Percentiles rank a stretch among this genome's conserved stretches.
phyloP scores from a whole-genome alignment of 352 stramenopile species.

The Pythium myriotylum region DNA sequence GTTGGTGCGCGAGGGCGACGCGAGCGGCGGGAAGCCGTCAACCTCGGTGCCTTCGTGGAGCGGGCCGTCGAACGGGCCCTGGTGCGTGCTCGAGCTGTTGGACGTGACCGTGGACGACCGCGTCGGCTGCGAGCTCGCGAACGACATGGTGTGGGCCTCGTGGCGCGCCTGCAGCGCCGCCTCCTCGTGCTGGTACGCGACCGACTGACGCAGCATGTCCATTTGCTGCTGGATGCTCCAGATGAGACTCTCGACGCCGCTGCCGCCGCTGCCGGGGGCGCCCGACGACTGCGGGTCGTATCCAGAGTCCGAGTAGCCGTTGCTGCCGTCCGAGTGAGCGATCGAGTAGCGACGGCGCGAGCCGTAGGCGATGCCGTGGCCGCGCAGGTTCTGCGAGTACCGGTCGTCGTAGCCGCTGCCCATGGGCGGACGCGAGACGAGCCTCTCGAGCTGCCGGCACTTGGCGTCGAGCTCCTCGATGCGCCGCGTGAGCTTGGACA shows the following conservation, averaged over 20 bases:
- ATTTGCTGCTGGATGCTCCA: slow-evolving; percentile 84
- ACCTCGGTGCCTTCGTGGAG: slow-evolving; percentile 26
- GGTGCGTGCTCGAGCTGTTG: slow-evolving; percentile 44
- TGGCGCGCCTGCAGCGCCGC: slow-evolving; percentile 46
- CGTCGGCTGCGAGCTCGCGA: slow-evolving; percentile 63
- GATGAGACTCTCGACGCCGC: slow-evolving; percentile 75
- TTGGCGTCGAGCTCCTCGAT: slow-evolving; percentile 84
- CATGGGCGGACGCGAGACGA: slow-evolving; percentile 44
- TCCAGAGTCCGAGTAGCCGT: slow-evolving; percentile 20
- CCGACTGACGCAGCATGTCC: slow-evolving; percentile 73
- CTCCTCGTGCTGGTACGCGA: slow-evolving; percentile 56
- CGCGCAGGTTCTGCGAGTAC: slow-evolving; percentile 10
- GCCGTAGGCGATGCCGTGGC: slow-evolving; percentile 10
- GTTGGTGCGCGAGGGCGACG: slow-evolving; percentile 30
- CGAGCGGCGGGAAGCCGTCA: slow-evolving; percentile 19
- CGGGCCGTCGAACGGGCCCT: slow-evolving; percentile 43
- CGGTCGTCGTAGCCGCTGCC: slow-evolving; percentile 17
- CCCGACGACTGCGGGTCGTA: slow-evolving; percentile 1
- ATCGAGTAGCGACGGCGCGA: slow-evolving; percentile 25
- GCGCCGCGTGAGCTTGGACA: slow-evolving; percentile 59
- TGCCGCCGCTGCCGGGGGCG: slow-evolving; percentile 15
- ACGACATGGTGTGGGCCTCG: slow-evolving; percentile 59
- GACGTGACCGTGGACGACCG: slow-evolving; percentile 70
- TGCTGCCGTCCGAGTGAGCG: slow-evolving; percentile 29
- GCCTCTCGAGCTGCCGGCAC: slow-evolving; percentile 77